Conservation (phyloP, 1,284 basidiomycete species). For the Lentinula novae-zelandiae region DNA sequence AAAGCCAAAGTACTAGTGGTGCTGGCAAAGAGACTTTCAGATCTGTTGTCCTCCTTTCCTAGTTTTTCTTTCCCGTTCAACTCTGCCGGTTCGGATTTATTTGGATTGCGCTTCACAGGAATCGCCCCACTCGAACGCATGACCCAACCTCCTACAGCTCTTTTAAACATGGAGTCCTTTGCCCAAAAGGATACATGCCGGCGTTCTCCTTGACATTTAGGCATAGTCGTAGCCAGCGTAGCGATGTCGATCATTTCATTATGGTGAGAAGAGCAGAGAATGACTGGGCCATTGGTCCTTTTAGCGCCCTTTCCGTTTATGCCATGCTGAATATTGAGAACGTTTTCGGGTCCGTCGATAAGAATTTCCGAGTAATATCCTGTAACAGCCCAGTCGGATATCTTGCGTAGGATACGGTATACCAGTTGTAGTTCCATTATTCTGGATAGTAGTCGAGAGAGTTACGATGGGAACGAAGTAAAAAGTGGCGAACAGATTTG, state of each 20-base stretch:
- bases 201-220: conserved; percentile 32
- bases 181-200: conserved; percentile 78
- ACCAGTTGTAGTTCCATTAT: conserved; percentile 45
- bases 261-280: conserved; percentile 56
- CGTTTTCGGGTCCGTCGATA: conserved; percentile 58
- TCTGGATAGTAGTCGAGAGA: neutral
- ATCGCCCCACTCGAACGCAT: conserved; percentile 71
- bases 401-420: conserved; percentile 58
- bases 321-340: conserved; percentile 23
- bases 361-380: conserved; percentile 70
- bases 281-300: conserved; percentile 50
- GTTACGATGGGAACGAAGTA: neutral
- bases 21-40: conserved; percentile 59
- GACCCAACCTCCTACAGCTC: conserved; percentile 51
- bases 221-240: conserved; percentile 45
- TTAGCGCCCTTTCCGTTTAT: neutral
- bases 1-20: conserved; percentile 59
- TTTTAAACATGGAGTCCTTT: conserved; percentile 60
- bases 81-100: neutral
- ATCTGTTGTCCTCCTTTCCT: conserved; percentile 6
- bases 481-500: neutral
- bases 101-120: conserved; percentile 57
- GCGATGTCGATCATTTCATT: conserved; percentile 70
- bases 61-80: conserved; percentile 13
- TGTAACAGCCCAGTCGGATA: conserved; percentile 62